These are phyloP conservation scores for Conoideocrella luteorostrata DNA, from an alignment of 2,329 filamentous ascomycete species.

Conservation along the genomic window DNA sequence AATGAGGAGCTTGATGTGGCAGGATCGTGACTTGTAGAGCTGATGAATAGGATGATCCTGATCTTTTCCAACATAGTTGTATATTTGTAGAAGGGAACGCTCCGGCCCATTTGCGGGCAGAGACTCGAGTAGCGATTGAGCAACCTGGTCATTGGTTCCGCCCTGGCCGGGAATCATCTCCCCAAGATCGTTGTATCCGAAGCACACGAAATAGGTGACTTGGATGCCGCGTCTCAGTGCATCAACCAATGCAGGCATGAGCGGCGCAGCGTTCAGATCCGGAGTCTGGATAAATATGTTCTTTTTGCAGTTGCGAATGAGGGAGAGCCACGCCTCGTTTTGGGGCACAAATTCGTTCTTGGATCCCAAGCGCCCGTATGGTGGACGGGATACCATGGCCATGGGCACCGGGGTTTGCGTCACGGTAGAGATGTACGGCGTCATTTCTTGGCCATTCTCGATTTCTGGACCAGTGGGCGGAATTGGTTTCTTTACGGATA, in stretches of 20 bases:
- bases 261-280: constrained; percentile 64
- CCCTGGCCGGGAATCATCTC: constrained; percentile 71
- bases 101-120: constrained; percentile 39
- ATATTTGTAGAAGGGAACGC: constrained; percentile 44
- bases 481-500: constrained; percentile 46
- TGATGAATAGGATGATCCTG: constrained; percentile 62
- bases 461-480: constrained; percentile 48
- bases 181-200: constrained; percentile 74
- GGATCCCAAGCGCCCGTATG: constrained; percentile 59
- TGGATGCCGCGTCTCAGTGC: constrained; percentile 62
- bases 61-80: constrained; percentile 70
- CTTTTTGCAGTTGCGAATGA: constrained; percentile 55
- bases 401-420: constrained; percentile 57
- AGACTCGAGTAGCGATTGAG: constrained; percentile 49
- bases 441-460: constrained; percentile 50
- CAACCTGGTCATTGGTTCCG: constrained; percentile 68
- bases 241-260: constrained; percentile 55
- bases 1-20: constrained; percentile 74
- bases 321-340: constrained; percentile 68
- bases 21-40: constrained; percentile 57
- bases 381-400: constrained; percentile 62
- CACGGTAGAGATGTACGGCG: constrained; percentile 49
- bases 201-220: constrained; percentile 64
- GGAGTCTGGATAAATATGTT: constrained; percentile 74
- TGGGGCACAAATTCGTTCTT: constrained; percentile 59